Conservation (phyloP, 768 basidiomycete genomes). For the Leucosporidium scottii region DNA sequence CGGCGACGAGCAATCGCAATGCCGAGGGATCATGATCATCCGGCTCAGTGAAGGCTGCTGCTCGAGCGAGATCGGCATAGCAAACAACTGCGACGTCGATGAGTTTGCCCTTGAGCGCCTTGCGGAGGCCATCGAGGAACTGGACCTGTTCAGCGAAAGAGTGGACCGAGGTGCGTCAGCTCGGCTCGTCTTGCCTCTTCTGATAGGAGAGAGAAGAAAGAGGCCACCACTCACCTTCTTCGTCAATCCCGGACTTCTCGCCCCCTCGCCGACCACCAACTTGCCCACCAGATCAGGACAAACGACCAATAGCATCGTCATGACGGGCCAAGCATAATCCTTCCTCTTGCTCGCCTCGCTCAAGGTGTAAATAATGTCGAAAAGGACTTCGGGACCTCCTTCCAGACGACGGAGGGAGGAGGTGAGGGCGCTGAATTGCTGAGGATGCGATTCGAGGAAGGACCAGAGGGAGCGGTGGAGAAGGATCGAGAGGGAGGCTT, state of each 20-base stretch:
- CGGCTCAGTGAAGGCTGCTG: conserved; percentile 52
- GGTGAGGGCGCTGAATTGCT: conserved; percentile 69
- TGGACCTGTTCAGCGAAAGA: conserved; percentile 46
- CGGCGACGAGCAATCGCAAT: conserved; percentile 58
- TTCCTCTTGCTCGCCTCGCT: conserved; percentile 46
- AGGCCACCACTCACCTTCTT: not conserved
- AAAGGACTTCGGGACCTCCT: conserved; percentile 75
- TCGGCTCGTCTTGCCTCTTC: no score
- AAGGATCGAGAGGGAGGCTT: conserved; percentile 62
- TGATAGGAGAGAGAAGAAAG: not conserved
- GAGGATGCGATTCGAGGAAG: conserved; percentile 73
- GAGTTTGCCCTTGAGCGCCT: conserved; percentile 55
- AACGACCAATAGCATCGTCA: conserved; percentile 65
- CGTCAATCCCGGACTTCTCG: not conserved
- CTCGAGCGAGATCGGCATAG: conserved; percentile 68
- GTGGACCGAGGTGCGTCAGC: conserved; percentile 1
- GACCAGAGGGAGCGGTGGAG: conserved; percentile 79
- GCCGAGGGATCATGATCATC: conserved; percentile 45
- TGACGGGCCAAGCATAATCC: conserved; percentile 63
- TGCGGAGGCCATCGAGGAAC: conserved; percentile 43
- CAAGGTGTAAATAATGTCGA: conserved; percentile 62
- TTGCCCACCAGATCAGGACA: conserved; percentile 68
- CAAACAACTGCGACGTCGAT: conserved; percentile 64
- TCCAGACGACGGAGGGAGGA: conserved; percentile 58
- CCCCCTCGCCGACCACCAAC: conserved; percentile 35